Conservation (phyloP, 2,329 filamentous ascomycete genomes). For the Colletotrichum caudatum region DNA sequence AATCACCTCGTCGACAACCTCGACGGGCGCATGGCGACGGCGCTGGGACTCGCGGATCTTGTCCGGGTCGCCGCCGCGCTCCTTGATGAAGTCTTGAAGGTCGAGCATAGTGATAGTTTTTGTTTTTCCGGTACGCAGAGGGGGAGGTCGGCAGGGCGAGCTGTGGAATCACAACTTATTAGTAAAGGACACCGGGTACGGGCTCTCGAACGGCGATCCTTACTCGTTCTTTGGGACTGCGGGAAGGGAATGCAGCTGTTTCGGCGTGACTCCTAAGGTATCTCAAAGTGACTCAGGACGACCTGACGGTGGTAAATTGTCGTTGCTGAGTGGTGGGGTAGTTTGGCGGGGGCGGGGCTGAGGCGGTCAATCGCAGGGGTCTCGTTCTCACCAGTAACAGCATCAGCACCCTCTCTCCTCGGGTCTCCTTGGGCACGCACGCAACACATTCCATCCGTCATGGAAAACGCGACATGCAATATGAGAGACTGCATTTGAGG, state of each 20-base stretch:
- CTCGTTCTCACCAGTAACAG: constrained; percentile 17
- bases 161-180: constrained; percentile 1
- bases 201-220: not conserved
- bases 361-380: constrained; percentile 40
- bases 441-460: constrained; percentile 11
- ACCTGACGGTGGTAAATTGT: constrained; percentile 40
- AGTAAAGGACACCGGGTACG: not conserved
- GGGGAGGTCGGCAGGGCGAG: constrained; percentile 5
- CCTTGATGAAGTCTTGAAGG: constrained; percentile 81
- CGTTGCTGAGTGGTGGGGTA: constrained; percentile 39
- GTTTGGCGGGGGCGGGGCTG: constrained; percentile 42
- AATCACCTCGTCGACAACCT: constrained; percentile 92
- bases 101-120: constrained; percentile 71
- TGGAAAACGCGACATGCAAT: constrained; percentile 9
- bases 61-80: constrained; percentile 91
- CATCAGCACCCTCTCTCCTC: not conserved
- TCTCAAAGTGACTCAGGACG: constrained; percentile 35
- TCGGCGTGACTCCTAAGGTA: constrained; percentile 15
- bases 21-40: constrained; percentile 82
- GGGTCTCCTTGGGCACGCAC: constrained; percentile 4
- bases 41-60: constrained; percentile 93
- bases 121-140: constrained; percentile 8
- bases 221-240: constrained; percentile 28
- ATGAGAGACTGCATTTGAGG: constrained; percentile 17
- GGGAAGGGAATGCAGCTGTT: constrained; percentile 17